Evolutionary conservation across 176 grass and related monocot genomes (phyloP), one percentile per base, ranked within the genome.

Genomic region (Carex kokanica): DNA sequence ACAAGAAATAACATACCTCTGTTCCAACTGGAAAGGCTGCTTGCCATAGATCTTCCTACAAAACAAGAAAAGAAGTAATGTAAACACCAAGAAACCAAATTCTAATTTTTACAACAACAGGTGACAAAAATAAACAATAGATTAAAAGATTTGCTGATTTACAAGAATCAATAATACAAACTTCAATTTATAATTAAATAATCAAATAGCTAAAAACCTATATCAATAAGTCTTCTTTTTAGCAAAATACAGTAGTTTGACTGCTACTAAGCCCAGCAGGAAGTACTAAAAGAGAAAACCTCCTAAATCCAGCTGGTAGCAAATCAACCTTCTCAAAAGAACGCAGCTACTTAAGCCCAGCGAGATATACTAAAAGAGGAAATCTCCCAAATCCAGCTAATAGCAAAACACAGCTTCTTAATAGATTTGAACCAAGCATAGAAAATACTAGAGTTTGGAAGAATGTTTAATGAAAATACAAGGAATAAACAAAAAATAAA

Each of bases 11-110:
- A 23, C 20, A 61, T 24, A 82, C 80, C 80, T 82, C 80, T 9
- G 80, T 82, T 82, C 80, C 80, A 25, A 82, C 80, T 52, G 80
- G 59, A 82, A 82, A 82, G 9, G 80, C 80, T 2, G 80, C 80
- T 66, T 82, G 80, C 80, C 80, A 82, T 18, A 82, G 60, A 66
- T 82, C 80, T 25, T 82, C 38, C 80, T 82, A 47, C 32, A 82
- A 66, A 82, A 82, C 34, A 82, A 60, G 36, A 60, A 58, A 61
- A 45, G 24, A 65, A 47, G 41, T 53, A 29, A 71, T n/a, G 29
- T 80, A 80, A 80, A 61, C 25, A 43, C 17, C 36, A 21, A 62
- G 17, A 29, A 78, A 31, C 41, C 21, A 3, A 61, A 61, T 41
- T 71, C 36, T 6, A 36, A 45, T 47, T 21, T 27, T 43, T 68